Evolutionary conservation across 495 filamentous ascomycete species (phyloP), one percentile per base, ranked within the genome.

Genomic region (Bacidia gigantensis): DNA sequence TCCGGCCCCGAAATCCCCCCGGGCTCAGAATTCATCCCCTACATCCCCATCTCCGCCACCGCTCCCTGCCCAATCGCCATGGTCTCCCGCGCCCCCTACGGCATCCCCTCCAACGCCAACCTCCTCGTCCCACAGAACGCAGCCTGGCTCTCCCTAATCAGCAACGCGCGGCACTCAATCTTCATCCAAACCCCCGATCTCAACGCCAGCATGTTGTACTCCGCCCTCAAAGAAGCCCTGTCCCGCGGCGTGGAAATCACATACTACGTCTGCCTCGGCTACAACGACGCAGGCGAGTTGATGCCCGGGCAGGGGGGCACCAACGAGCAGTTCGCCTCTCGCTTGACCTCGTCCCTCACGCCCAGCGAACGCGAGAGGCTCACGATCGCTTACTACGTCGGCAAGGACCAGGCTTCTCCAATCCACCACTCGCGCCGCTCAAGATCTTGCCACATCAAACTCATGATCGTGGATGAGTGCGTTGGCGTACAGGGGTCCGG

Each of bases 141-240:
- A 45, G 77, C 74, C 10, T 89, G 79, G 73, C 67, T 89, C 5
- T 81, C 82, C 0, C 76, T 75, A 7, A 70, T 89, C 26, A 69
- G 78, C 5, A 73, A 87, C 57, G 84, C 84, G 0, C 63, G 69
- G 26, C 61, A 63, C 18, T 71, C 63, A 14, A 72, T 88, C 14
- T 84, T 88, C 62, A 85, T 88, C 52, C 82, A 88, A 58, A 79
- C 82, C 0, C 85, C 85, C 0, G 81, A 83, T 35, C 73, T 89
- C 46, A 89, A 89, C 59, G 83, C 84, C 11, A 75, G 74, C 50
- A 78, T 82, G 0, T 70, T 86, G 0, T 51, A 84, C 0, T 74
- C 81, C 0, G 78, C 80, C 2, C 66, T 88, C 21, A 52, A 72
- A 1, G 72, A 74, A 18, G 83, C 84, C 1, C 74, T 78, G n/a